Evolutionary conservation across 495 filamentous ascomycete species (phyloP), one percentile per base, ranked within the genome.

Genomic region (Umbilicaria muhlenbergii): DNA sequence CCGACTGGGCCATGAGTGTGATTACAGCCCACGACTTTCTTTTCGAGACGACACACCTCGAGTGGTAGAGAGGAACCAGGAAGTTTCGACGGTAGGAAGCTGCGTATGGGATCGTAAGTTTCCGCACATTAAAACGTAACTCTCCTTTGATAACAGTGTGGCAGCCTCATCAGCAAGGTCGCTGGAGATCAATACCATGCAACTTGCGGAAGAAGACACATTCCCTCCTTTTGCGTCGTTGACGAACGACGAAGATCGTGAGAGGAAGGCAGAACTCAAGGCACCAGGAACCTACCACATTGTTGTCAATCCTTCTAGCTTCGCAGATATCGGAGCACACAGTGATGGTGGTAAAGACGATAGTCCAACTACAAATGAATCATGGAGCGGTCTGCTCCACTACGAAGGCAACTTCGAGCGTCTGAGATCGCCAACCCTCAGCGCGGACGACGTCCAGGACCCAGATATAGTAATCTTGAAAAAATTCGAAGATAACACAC

Each of bases 181-280:
- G 51, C 36, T 45, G 51, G 58, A 34, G 47, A 51, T 40, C 39
- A 48, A 49, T 51, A 53, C 16, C 52, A 56, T 34, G 53, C 57
- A 39, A 56, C 60, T 38, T 46, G 50, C 18, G n/a, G 36, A 50
- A n/a, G 48, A 56, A 10, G 63, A 71, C 46, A 43, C 58, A 3
- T 59, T 78, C 4, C 73, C 74, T 12, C 63, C 66, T 2, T 78
- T 79, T 49, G 52, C 66, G 15, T 45, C 54, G 8, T 61, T 79
- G 33, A 75, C 64, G 3, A 77, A 63, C n/a, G 74, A 78, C 46
- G 74, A 78, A 36, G 75, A 77, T 1, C 55, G 75, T 41, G 74
- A 79, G 47, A 65, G 52, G 45, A 79, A 78, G 48, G 75, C 74
- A 6, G 65, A 74, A 44, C 54, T 54, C 5, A 59, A 59, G 33